phyloP scores from a whole-genome alignment of 2,329 filamentous ascomycete species.

The Pseudogymnoascus sp. region DNA sequence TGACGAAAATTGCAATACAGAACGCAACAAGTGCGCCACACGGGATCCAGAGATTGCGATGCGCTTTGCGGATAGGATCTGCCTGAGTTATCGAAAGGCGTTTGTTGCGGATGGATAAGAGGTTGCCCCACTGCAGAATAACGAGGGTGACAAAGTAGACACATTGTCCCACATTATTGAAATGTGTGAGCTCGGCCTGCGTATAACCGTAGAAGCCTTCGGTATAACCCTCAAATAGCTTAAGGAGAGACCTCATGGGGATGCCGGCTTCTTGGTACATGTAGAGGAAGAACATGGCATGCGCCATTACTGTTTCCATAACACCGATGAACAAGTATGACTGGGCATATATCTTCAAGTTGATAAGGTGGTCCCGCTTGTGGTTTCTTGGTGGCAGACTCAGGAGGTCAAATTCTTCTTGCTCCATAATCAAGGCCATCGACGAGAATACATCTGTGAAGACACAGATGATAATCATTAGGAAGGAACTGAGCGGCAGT shows the following conservation, averaged over 20 bases:
- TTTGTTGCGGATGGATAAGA: conserved; percentile 43
- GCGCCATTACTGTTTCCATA: conserved; percentile 43
- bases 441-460: conserved; percentile 48
- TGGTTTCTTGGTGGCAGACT: conserved; percentile 43
- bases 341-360: conserved; percentile 43
- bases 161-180: conserved; percentile 43
- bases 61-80: conserved; percentile 39
- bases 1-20: conserved; percentile 46
- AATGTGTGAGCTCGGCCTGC: conserved; percentile 36
- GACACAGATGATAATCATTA: conserved; percentile 53
- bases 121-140: conserved; percentile 48
- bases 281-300: conserved; percentile 49
- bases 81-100: conserved; percentile 45
- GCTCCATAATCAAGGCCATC: conserved; percentile 46
- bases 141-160: conserved; percentile 50
- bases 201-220: conserved; percentile 45
- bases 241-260: conserved; percentile 40
- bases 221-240: conserved; percentile 42
- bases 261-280: conserved; percentile 42
- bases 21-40: conserved; percentile 40
- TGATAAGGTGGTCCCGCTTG: conserved; percentile 45
- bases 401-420: conserved; percentile 47
- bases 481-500: conserved; percentile 42
- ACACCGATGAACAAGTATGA: conserved; percentile 46
- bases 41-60: conserved; percentile 45